phyloP scores from a whole-genome alignment of 768 basidiomycete species.

The Crucibulum laeve region DNA sequence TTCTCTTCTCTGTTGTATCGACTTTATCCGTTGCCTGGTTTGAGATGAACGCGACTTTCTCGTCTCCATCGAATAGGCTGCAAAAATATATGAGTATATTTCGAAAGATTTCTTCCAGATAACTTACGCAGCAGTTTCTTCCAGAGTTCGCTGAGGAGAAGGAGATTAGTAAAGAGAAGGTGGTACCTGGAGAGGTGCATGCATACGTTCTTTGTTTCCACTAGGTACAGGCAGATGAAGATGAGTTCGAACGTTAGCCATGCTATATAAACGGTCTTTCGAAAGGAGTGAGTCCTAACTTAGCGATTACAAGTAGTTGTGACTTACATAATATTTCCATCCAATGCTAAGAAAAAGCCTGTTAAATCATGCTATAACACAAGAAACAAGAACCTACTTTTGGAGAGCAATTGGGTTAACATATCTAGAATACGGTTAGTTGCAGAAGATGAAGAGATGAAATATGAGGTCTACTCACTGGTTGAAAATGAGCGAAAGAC shows the following conservation, averaged over 20 bases:
- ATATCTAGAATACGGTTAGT: conserved; percentile 5
- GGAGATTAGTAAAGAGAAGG: background rate
- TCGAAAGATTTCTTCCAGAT: background rate
- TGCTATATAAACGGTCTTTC: background rate
- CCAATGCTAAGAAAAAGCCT: background rate
- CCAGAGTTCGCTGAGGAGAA: background rate
- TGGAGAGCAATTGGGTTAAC: conserved; percentile 11
- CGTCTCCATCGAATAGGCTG: conserved; percentile 2
- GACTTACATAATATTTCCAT: conserved; percentile 2
- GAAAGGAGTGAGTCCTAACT: background rate
- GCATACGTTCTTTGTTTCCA: conserved; percentile 1
- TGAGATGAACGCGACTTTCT: background rate
- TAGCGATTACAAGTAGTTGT: background rate
- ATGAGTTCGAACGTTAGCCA: background rate
- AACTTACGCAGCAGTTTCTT: conserved; percentile 3
- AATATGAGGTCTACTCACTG: conserved; percentile 5
- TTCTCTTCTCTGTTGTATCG: no score
- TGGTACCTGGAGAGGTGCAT: conserved; percentile 12
- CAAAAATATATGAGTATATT: background rate
- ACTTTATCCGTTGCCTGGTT: background rate
- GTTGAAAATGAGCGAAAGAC: conserved; percentile 13
- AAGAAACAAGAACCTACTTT: background rate
- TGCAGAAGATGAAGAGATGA: background rate
- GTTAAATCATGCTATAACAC: background rate
- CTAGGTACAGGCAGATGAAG: conserved; percentile 1